Evolutionary conservation across 345 rosid species (phyloP), one percentile per base, ranked within the genome.

Genomic region (Jatropha curcas): DNA sequence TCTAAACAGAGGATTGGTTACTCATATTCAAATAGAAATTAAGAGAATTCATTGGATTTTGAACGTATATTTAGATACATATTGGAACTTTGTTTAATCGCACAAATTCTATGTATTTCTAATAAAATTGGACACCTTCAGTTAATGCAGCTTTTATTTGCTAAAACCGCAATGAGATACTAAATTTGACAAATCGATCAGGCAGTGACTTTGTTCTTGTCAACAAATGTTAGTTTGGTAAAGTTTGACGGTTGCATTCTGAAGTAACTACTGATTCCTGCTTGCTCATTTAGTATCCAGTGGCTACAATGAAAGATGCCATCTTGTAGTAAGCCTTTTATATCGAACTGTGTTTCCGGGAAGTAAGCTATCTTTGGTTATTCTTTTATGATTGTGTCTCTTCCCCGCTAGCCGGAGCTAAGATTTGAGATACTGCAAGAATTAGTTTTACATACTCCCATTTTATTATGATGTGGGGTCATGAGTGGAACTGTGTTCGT

Each of bases 241-340:
- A 62, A 62, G 67, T 14, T n/a, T 39, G 50, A 62, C 39, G n/a
- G 67, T 5, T 37, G 39, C 14, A 57, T 25, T 57, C 30, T n/a
- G 24, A 25, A 14, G 60, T 4, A 57, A 28, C 51, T 46, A 4
- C 53, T 48, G 53, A 4, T 27, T 4, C 27, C 5, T 12, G 6
- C 60, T 57, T 57, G 60, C 31, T 57, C 34, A 57, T 27, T 57
- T 57, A n/a, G n/a, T n/a, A n/a, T n/a, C n/a, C n/a, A n/a, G n/a
- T n/a, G n/a, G n/a, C n/a, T n/a, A n/a, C n/a, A n/a, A n/a, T n/a
- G n/a, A n/a, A n/a, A n/a, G n/a, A n/a, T n/a, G n/a, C n/a, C n/a
- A n/a, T n/a, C n/a, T n/a, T n/a, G n/a, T n/a, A n/a, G n/a, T n/a
- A n/a, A n/a, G n/a, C n/a, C n/a, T n/a, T n/a, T n/a, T n/a, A n/a